Conservation (phyloP, 139 green algal species). For the Tetradesmus lagerheimii region DNA sequence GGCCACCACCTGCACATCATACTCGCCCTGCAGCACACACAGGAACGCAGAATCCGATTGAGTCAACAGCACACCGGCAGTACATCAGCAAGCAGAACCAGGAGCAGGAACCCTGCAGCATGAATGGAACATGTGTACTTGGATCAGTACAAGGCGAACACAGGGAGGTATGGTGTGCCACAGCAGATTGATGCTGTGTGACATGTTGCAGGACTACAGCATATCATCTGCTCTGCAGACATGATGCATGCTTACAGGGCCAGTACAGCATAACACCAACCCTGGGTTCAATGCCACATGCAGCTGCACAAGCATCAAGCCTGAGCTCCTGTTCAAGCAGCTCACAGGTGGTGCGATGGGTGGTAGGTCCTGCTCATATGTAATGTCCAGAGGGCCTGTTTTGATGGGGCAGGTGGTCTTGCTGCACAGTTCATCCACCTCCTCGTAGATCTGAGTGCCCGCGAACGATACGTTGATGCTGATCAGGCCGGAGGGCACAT, state of each 20-base stretch:
- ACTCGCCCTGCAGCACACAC: conserved; percentile 56
- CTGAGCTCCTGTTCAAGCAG: neutral
- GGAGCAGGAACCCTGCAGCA: neutral
- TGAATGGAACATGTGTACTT: neutral
- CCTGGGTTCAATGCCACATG: too few relatives aligned
- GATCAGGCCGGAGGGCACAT: conserved; percentile 53
- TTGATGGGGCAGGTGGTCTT: conserved; percentile 64
- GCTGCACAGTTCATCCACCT: conserved; percentile 61
- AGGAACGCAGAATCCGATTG: too few relatives aligned
- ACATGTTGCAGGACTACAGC: neutral
- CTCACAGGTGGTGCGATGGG: conserved; percentile 68
- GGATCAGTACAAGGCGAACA: too few relatives aligned
- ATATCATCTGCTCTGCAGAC: too few relatives aligned
- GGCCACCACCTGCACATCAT: conserved; percentile 57
- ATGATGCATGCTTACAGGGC: neutral
- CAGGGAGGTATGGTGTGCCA: too few relatives aligned
- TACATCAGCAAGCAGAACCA: neutral
- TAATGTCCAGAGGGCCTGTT: conserved; percentile 50
- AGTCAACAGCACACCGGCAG: neutral
- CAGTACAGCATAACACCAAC: too few relatives aligned
- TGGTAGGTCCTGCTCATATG: conserved; percentile 58
- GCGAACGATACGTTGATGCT: conserved; percentile 59
- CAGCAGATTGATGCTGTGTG: too few relatives aligned
- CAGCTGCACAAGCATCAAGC: too few relatives aligned
- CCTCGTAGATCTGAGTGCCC: conserved; percentile 55